A percentile compares a stretch with the other conserved stretches of the same genome.
phyloP scores from a whole-genome alignment of 2,329 filamentous ascomycete genomes.

The Polytolypa hystricis region DNA sequence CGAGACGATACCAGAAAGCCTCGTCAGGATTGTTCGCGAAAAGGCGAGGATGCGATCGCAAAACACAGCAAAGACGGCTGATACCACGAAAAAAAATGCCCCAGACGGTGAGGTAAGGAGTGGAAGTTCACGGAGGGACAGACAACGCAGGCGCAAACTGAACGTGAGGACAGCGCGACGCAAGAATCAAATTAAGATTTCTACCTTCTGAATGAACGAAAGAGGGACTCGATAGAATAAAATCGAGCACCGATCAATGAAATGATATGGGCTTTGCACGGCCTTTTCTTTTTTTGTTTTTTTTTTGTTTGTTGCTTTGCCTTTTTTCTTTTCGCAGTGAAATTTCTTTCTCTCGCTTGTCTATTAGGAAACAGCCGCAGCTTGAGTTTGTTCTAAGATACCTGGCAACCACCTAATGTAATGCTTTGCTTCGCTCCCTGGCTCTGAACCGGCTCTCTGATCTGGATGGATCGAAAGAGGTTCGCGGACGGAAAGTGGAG shows the following conservation, averaged over 20 bases:
- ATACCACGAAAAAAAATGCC: too few species aligned
- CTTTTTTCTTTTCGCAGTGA: too few species aligned
- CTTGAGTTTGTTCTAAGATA: too few species aligned
- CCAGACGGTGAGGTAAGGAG: neutral
- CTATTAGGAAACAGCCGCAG: too few species aligned
- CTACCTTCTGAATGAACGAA: neutral
- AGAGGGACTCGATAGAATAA: conserved; percentile 3
- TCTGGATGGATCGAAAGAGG: neutral
- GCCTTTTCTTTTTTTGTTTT: conserved; percentile 3
- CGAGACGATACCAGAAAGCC: conserved; percentile 10
- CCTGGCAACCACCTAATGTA: too few species aligned
- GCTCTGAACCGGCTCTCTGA: too few species aligned
- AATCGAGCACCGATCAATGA: too few species aligned
- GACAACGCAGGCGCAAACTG: neutral
- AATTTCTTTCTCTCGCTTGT: too few species aligned
- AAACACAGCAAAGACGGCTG: too few species aligned
- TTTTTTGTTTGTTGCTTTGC: conserved; percentile 3
- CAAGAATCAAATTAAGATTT: neutral
- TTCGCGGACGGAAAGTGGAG: neutral
- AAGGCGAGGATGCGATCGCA: too few species aligned
- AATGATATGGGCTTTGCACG: too few species aligned
- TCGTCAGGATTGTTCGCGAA: conserved; percentile 4
- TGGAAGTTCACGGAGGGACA: neutral
- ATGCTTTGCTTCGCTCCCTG: too few species aligned
- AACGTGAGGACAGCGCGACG: neutral